A percentile compares a stretch with the other conserved stretches of the same genome.
phyloP scores from a whole-genome alignment of 345 rosid species.

The Acer negundo region DNA sequence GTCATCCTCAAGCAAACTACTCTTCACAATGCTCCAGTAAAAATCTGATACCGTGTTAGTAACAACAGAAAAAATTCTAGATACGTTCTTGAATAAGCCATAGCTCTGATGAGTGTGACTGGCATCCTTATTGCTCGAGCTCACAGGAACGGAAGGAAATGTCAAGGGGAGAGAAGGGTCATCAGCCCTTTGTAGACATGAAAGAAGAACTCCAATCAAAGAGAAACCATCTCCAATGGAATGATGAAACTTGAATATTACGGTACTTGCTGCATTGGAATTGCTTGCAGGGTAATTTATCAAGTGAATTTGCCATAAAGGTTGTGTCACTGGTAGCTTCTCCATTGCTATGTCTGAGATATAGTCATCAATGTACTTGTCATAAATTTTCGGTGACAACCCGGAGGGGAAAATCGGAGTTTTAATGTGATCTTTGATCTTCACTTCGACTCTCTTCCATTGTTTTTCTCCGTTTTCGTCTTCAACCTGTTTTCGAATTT shows the following conservation, averaged over 20 bases:
- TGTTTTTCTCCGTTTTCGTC: constrained; percentile 30
- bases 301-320: constrained; percentile 58
- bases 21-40: constrained; percentile 40
- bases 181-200: constrained; percentile 53
- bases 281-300: constrained; percentile 39
- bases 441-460: constrained; percentile 45
- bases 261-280: constrained; percentile 31
- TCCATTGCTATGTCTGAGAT: constrained; percentile 32
- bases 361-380: constrained; percentile 28
- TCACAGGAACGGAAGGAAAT: constrained; percentile 29
- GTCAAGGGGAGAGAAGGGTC: constrained; percentile 46
- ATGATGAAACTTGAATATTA: constrained; percentile 58
- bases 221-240: constrained; percentile 56
- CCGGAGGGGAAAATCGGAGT: constrained; percentile 34
- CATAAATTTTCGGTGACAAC: constrained; percentile 35
- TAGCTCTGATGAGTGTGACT: background rate
- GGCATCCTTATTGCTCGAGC: background rate
- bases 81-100: background rate
- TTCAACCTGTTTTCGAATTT: constrained; percentile 23
- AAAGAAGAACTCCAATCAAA: constrained; percentile 55
- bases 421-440: constrained; percentile 29
- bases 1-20: constrained; percentile 39
- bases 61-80: constrained; percentile 11
- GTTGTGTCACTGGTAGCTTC: constrained; percentile 34
- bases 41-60: constrained; percentile 40